Evolutionary conservation across 305 asterid genomes (phyloP), one percentile per base, ranked within the genome.

Genomic region (Fraxinus dipetala): DNA sequence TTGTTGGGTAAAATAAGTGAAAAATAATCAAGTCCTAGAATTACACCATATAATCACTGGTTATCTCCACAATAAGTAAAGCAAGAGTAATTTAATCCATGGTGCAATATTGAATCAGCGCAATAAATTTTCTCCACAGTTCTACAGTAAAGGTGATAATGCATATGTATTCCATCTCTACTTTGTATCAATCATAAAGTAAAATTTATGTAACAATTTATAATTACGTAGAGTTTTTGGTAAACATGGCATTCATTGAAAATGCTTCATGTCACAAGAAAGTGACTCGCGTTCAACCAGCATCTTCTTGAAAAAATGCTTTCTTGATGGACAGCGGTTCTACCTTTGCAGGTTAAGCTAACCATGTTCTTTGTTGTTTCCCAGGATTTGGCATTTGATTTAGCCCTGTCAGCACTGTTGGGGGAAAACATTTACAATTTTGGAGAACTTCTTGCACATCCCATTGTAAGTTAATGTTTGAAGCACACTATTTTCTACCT

Each of bases 371-470:
- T 84, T 78, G 40, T 79, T 86, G 67, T 76, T 85, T 78, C 69
- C 54, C 13, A 95, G 98, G 98, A 95, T 86, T 88, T 95, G 94
- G 98, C 98, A 22, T 93, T 93, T 88, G 98, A 95, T 88, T 82
- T 95, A 16, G 92, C 98, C 36, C 91, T 95, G 5, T 91, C 98
- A 16, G 98, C 98, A 16, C 84, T 95, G 85, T 89, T 95, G 89
- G 98, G 98, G 83, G 98, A 95, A 24, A 93, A 95, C 89, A 92
- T 95, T 83, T 95, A 93, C 93, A 95, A 95, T 90, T 95, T 95
- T 70, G 98, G 98, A 6, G 98, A 95, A 92, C 91, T 95, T 80
- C 98, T 95, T 86, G 98, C 98, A 34, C 98, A 95, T 88, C 98
- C 98, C 54, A 93, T 95, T 81, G 98, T 95, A 90, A 92, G 95